Conservation (phyloP, 2,329 filamentous ascomycete species). For the Phyllosticta capitalensis region DNA sequence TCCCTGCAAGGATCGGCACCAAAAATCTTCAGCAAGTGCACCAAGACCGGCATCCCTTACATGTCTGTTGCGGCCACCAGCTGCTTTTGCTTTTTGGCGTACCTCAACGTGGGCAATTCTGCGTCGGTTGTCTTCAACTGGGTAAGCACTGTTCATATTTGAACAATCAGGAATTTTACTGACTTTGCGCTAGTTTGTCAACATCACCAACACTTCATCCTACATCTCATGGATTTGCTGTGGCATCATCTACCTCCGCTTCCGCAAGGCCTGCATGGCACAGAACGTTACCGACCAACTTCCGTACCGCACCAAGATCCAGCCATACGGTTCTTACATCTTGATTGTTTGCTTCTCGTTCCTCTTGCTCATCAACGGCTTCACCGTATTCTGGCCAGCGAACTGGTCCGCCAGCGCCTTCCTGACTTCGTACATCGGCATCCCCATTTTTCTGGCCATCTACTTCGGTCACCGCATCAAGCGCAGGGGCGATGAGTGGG, state of each 20-base stretch:
- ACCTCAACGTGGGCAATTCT: constrained; percentile 38
- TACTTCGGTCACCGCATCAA: constrained; percentile 45
- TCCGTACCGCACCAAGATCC: constrained; percentile 45
- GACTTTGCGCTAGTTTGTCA: constrained; percentile 30
- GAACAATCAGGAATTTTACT: not conserved
- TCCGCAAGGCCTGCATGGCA: constrained; percentile 47
- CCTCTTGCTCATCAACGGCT: constrained; percentile 65
- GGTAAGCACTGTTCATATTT: constrained; percentile 51
- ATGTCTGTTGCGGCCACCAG: constrained; percentile 35
- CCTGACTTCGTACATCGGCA: constrained; percentile 55
- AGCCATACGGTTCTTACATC: constrained; percentile 57
- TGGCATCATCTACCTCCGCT: constrained; percentile 50
- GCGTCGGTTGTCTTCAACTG: constrained; percentile 50
- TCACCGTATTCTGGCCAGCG: constrained; percentile 60
- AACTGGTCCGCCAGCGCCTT: constrained; percentile 57
- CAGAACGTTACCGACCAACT: constrained; percentile 41
- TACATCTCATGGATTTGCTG: constrained; percentile 47
- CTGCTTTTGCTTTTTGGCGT: constrained; percentile 38
- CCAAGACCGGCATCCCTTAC: constrained; percentile 48
- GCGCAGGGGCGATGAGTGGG: constrained; percentile 42
- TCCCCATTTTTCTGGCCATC: constrained; percentile 48
- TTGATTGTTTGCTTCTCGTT: constrained; percentile 49
- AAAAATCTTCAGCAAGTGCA: constrained; percentile 49
- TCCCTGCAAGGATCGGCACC: constrained; percentile 59
- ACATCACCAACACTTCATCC: constrained; percentile 51